Conservation (phyloP, 2,329 filamentous ascomycete species). For the Trichoderma semiorbis region DNA sequence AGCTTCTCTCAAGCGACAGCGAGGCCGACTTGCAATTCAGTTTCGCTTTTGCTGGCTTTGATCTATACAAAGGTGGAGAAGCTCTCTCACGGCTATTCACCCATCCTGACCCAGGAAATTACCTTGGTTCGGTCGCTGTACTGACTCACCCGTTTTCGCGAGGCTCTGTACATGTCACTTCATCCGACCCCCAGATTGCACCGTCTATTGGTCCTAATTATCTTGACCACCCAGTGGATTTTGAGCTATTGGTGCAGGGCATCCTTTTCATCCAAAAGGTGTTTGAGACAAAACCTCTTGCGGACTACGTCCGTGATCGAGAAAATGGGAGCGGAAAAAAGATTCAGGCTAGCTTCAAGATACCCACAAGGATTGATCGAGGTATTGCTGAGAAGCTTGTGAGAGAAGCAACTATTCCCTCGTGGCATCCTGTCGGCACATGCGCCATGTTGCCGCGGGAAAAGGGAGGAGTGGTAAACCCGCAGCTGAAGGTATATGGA, state of each 20-base stretch:
- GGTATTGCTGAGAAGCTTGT: constrained; percentile 41
- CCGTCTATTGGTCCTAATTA: background rate
- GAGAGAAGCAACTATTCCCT: background rate
- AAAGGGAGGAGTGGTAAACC: constrained; percentile 49
- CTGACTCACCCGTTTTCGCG: background rate
- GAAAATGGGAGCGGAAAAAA: constrained; percentile 30
- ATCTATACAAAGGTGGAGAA: background rate
- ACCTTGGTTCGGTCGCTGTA: background rate
- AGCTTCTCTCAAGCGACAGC: background rate
- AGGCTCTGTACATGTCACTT: background rate
- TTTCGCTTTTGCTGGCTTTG: background rate
- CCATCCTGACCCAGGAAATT: background rate
- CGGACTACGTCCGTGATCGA: constrained; percentile 22
- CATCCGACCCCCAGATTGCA: background rate
- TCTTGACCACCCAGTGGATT: background rate
- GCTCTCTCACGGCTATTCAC: background rate
- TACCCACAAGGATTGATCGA: constrained; percentile 38
- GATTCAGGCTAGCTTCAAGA: constrained; percentile 40
- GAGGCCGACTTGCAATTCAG: background rate
- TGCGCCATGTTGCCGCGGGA: constrained; percentile 43
- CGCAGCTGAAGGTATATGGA: constrained; percentile 47
- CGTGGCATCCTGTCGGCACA: constrained; percentile 39
- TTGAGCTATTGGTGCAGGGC: background rate
- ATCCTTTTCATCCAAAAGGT: background rate
- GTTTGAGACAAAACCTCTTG: background rate